phyloP scores from a whole-genome alignment of 176 grass and related monocot genomes.

The Areca catechu region DNA sequence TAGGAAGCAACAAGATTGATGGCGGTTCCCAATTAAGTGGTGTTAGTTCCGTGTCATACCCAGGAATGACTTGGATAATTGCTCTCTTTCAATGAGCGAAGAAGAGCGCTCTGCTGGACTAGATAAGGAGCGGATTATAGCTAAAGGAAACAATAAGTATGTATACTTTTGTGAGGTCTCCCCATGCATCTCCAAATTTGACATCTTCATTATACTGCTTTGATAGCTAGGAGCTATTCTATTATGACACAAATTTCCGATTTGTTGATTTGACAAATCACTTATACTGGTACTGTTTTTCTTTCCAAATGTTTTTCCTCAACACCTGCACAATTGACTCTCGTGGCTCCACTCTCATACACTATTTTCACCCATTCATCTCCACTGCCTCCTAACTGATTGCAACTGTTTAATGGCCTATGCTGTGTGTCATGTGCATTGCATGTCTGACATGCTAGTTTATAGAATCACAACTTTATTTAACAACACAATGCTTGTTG shows the following conservation, averaged over 20 bases:
- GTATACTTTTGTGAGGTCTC: conserved; percentile 9
- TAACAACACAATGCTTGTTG: no score
- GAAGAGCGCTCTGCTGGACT: conserved; percentile 47
- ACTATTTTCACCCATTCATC: no score
- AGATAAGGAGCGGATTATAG: conserved; percentile 50
- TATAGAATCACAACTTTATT: no score
- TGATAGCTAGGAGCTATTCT: not conserved
- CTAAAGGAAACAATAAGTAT: conserved; percentile 78
- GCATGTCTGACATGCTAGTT: no score
- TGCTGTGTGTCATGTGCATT: no score
- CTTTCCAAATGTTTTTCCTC: no score
- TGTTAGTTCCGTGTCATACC: conserved; percentile 28
- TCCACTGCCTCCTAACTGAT: no score
- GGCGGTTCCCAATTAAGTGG: conserved; percentile 42
- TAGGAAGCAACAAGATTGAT: conserved; percentile 54
- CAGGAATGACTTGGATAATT: conserved; percentile 35
- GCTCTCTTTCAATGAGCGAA: conserved; percentile 49
- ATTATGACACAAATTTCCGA: conserved; percentile 2
- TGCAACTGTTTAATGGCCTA: no score
- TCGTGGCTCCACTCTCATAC: no score
- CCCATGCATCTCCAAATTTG: conserved; percentile 2
- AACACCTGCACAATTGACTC: no score
- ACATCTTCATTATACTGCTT: conserved; percentile 6
- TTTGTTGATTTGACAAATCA: no score
- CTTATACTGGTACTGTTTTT: no score